Evolutionary conservation across 805 yeast species (phyloP).

Genomic region (Wickerhamomyces ciferrii): DNA sequence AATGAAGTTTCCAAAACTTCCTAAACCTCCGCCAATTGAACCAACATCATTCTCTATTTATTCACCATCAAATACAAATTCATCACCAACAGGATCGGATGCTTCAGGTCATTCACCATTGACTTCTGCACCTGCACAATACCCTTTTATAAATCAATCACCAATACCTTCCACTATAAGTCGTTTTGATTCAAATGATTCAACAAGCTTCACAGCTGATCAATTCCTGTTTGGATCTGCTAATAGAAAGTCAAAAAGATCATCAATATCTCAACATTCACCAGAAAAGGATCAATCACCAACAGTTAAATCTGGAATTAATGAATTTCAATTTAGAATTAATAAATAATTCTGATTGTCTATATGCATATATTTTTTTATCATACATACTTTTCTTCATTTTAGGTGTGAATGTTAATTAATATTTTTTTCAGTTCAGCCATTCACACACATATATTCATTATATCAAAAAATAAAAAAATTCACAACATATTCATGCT

Average conservation of each 20-base stretch:
- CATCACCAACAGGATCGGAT: constrained; percentile 22
- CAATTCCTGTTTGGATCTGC: not conserved
- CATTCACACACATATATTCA: not conserved
- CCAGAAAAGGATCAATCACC: not conserved
- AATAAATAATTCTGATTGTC: too few relatives aligned
- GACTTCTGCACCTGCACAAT: constrained; percentile 1
- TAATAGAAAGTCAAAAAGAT: not conserved
- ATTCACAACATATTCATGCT: not conserved
- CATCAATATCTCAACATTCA: not conserved
- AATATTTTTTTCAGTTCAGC: too few relatives aligned
- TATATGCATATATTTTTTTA: not conserved
- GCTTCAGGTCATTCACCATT: constrained; percentile 17
- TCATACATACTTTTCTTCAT: not conserved
- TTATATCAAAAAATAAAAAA: too few relatives aligned
- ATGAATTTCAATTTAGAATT: not conserved
- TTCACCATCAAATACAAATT: constrained; percentile 10
- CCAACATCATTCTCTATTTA: constrained; percentile 7
- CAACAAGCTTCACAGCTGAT: not conserved
- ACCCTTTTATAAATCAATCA: constrained; percentile 1
- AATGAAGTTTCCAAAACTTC: constrained; percentile 11
- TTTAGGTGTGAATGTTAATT: not conserved
- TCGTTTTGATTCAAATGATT: not conserved
- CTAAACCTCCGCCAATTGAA: constrained; percentile 20
- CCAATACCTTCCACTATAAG: not conserved
- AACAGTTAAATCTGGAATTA: not conserved